Evolutionary conservation across 805 yeast species (phyloP), one percentile per base, ranked within the genome.

Genomic region (Candida schatavii): DNA sequence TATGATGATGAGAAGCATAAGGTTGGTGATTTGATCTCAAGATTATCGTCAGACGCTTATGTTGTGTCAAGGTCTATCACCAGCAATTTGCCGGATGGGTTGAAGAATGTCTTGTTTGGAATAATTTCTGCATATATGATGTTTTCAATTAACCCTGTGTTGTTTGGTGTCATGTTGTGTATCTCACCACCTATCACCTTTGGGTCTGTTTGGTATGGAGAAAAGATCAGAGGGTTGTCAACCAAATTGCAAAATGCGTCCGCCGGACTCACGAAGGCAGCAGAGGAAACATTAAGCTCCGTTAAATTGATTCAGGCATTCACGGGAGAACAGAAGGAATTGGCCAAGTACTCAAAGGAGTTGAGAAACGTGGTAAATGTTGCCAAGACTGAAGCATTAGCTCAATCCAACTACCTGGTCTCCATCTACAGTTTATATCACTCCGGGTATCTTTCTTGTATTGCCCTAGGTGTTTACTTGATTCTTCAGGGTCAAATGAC

Each of bases 11-110:
- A 70, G 19, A 70, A 68, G 48, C 67, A 70, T 51, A 70, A 70
- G 51, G 74, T 71, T 1, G 75, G 75, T 14, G 75, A 70, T 46
- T 63, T 70, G 47, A 88, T 70, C 37, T 66, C 72, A 10, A 55
- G 75, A 37, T 60, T 70, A 30, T 65, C 72, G 4, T 64, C 71
- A 46, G 75, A 70, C 50, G 75, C 75, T 2, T 70, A 69, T 46
- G 67, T 70, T n/a, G 75, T 70, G 11, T 64, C 71, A 9, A 54
- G 70, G 34, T 68, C 74, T 2, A 64, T 70, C 39, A 70, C 74
- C 10, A 57, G 66, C 26, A 69, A 66, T 46, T 54, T 70, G 35
- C 74, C 75, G 3, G 75, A 70, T 46, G 75, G 75, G 9, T 55
- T 70, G 42, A 70, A 70, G 39, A 69, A 70, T 42, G 57, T 66